These are phyloP conservation scores for Nemania sp. DNA, from an alignment of 2,329 filamentous ascomycete species.

Conservation along the genomic window DNA sequence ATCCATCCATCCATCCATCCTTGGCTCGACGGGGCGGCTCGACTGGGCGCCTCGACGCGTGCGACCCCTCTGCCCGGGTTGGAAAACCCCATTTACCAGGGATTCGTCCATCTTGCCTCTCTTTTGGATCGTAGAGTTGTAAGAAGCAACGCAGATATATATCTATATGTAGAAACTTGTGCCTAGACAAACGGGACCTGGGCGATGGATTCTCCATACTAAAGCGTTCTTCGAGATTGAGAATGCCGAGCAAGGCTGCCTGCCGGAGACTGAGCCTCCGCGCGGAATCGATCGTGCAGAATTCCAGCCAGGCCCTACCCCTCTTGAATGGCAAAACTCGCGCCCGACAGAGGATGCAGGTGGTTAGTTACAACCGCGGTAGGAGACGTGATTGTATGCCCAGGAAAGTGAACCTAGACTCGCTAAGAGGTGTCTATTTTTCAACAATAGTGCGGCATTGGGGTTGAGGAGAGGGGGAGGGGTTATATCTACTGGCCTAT, in stretches of 20 bases:
- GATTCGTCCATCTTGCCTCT: neutral
- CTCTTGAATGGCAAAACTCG: conserved; percentile 3
- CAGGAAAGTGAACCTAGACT: neutral
- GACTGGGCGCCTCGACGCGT: neutral
- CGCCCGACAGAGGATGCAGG: neutral
- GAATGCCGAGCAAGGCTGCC: conserved; percentile 10
- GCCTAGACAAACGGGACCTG: neutral
- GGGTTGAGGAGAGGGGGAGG: no score
- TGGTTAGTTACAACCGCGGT: neutral
- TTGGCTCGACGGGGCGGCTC: no score
- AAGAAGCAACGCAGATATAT: no score
- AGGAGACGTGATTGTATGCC: neutral
- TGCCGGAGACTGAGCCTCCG: conserved; percentile 6
- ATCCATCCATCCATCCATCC: no score
- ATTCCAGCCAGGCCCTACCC: no score
- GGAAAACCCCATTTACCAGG: conserved; percentile 5
- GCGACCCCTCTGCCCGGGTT: neutral
- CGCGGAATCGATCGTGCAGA: neutral
- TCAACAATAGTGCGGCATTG: no score
- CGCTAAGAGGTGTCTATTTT: no score
- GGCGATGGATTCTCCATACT: neutral
- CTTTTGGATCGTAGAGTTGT: no score
- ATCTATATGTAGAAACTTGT: neutral
- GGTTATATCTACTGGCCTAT: no score
- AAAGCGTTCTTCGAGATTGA: neutral